phyloP scores from a whole-genome alignment of 2,329 filamentous ascomycete species.

The Teratosphaeria epicoccoides region DNA sequence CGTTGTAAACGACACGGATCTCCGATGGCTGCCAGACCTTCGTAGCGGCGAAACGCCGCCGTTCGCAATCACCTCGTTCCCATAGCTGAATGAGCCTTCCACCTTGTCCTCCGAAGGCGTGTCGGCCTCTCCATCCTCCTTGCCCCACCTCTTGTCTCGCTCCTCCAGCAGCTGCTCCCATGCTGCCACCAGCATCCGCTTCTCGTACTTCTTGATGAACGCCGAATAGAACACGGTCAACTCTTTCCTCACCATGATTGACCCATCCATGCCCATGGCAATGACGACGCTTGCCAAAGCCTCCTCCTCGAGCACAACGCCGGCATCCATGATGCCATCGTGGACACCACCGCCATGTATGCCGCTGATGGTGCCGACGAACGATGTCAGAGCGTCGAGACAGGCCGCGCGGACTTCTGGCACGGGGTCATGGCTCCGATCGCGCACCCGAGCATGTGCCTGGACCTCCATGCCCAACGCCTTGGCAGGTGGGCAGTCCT shows the following conservation, averaged over 20 bases:
- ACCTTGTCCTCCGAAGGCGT: slow-evolving; percentile 3
- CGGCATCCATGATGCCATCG: slow-evolving; percentile 7
- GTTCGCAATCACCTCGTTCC: not conserved
- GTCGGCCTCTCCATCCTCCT: slow-evolving; percentile 10
- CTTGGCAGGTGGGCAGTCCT: slow-evolving; percentile 82
- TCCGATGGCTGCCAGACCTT: not conserved
- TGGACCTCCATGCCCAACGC: slow-evolving; percentile 88
- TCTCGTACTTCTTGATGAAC: slow-evolving; percentile 82
- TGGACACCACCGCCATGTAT: slow-evolving; percentile 3
- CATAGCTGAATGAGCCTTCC: not conserved
- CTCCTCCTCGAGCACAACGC: slow-evolving; percentile 49
- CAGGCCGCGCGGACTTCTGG: slow-evolving; percentile 90
- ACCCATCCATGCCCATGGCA: slow-evolving; percentile 87
- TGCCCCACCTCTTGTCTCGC: slow-evolving; percentile 19
- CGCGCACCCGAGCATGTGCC: slow-evolving; percentile 70
- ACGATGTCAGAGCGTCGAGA: slow-evolving; percentile 85
- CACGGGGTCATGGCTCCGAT: slow-evolving; percentile 71
- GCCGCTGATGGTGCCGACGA: slow-evolving; percentile 63
- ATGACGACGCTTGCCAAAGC: slow-evolving; percentile 79
- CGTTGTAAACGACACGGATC: slow-evolving; percentile 3
- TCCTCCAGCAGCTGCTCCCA: slow-evolving; percentile 87
- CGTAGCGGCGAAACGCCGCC: not conserved
- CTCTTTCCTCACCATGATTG: slow-evolving; percentile 87
- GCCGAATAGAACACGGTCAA: slow-evolving; percentile 86
- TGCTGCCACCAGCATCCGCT: slow-evolving; percentile 81